Evolutionary conservation across 345 rosid genomes (phyloP).

Genomic region (Melastoma malabathricum): DNA sequence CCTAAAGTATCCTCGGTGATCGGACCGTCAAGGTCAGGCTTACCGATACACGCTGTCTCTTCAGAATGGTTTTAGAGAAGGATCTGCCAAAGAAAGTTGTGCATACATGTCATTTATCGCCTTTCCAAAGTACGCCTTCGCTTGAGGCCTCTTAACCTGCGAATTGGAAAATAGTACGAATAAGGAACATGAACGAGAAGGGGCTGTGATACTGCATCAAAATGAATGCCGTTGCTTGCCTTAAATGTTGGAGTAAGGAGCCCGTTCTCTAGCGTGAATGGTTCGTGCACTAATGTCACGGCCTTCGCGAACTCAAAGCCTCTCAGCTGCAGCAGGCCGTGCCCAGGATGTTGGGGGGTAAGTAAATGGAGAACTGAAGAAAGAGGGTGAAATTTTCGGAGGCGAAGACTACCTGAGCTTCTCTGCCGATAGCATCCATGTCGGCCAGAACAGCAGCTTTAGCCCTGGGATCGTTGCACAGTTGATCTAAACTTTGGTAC

Average conservation of each 20-base stretch:
- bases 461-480: conserved; percentile 59
- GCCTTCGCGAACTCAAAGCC: conserved; percentile 95
- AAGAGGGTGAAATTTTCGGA: too few species aligned
- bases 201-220: neutral
- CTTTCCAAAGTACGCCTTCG: conserved; percentile 55
- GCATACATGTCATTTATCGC: conserved; percentile 44
- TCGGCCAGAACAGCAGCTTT: conserved; percentile 67
- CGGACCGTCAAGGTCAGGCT: too few species aligned
- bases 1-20: too few species aligned
- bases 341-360: neutral
- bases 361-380: neutral
- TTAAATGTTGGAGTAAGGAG: conserved; percentile 88
- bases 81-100: conserved; percentile 35
- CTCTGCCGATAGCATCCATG: conserved; percentile 76
- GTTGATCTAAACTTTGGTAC: conserved; percentile 47
- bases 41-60: neutral
- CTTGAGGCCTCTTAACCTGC: conserved; percentile 79
- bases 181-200: neutral
- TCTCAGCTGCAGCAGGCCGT: conserved; percentile 37
- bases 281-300: conserved; percentile 69
- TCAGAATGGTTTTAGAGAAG: conserved; percentile 18
- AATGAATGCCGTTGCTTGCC: conserved; percentile 25
- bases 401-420: conserved; percentile 70
- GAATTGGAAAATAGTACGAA: conserved; percentile 2
- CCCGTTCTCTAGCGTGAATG: conserved; percentile 73